Conservation (phyloP, 305 asterid species). For the Plantago coronopus region DNA sequence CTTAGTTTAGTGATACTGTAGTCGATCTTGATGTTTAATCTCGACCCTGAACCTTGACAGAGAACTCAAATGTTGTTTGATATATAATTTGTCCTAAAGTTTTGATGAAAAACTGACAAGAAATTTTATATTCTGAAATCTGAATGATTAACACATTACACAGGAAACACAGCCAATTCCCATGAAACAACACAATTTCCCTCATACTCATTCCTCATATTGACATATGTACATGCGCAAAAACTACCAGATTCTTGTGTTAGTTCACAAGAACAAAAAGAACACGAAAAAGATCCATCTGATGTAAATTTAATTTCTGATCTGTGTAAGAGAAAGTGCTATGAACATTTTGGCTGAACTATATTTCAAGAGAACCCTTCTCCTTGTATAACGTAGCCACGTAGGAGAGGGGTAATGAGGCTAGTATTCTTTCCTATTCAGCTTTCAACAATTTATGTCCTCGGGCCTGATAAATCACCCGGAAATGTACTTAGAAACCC, state of each 20-base stretch:
- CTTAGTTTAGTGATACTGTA: too few relatives aligned
- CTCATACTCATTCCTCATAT: neutral
- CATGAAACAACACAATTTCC: neutral
- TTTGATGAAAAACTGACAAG: neutral
- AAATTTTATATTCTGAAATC: neutral
- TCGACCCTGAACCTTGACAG: too few relatives aligned
- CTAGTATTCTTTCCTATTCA: neutral
- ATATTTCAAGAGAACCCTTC: neutral
- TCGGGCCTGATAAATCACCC: slow-evolving; percentile 40
- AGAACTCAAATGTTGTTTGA: neutral
- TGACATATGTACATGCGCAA: neutral
- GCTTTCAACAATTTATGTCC: slow-evolving; percentile 10
- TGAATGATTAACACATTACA: neutral
- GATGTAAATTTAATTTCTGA: slow-evolving; percentile 1
- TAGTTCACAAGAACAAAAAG: too few relatives aligned
- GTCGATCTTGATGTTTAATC: too few relatives aligned
- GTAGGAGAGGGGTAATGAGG: neutral
- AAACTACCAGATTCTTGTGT: neutral
- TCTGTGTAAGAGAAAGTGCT: neutral
- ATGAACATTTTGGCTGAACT: neutral
- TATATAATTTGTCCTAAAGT: neutral
- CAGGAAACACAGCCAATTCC: neutral
- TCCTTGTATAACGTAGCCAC: slow-evolving; percentile 3
- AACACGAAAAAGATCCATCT: neutral
- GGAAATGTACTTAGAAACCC: slow-evolving; percentile 77